A percentile compares a stretch with the other conserved stretches of the same genome.
These are phyloP conservation scores for Galerina sulciceps DNA, from an alignment of 768 basidiomycete species.

Conservation along the genomic window DNA sequence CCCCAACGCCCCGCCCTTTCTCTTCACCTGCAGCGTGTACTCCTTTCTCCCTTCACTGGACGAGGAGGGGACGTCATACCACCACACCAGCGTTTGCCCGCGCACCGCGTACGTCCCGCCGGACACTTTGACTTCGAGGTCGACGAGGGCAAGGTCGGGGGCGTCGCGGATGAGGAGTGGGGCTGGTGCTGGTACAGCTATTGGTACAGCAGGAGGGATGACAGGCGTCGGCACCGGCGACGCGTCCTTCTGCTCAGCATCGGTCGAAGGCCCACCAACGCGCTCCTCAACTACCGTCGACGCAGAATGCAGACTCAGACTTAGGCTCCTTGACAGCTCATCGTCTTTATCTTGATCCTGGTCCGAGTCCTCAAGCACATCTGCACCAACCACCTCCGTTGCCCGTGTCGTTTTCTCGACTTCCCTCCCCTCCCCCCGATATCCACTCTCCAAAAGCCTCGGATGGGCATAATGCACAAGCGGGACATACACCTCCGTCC, in stretches of 20 bases:
- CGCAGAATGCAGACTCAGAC: no score
- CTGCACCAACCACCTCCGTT: slow-evolving; percentile 17
- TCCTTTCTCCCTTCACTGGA: slow-evolving; percentile 29
- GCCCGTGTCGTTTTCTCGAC: neutral
- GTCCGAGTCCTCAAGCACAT: slow-evolving; percentile 7
- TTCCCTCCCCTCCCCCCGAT: slow-evolving; percentile 4
- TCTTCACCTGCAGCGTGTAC: slow-evolving; percentile 36
- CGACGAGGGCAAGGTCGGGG: slow-evolving; percentile 22
- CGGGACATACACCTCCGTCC: slow-evolving; percentile 93
- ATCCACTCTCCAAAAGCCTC: slow-evolving; percentile 28
- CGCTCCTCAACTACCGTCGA: no score
- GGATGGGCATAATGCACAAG: slow-evolving; percentile 82
- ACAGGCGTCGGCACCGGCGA: neutral
- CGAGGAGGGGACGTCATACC: slow-evolving; percentile 47
- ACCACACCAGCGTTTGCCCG: slow-evolving; percentile 57
- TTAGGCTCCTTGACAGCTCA: no score
- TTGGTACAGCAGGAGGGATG: neutral
- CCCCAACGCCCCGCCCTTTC: slow-evolving; percentile 33
- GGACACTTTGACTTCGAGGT: slow-evolving; percentile 49
- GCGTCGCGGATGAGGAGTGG: slow-evolving; percentile 12
- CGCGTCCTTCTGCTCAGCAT: no score
- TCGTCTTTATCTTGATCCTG: no score
- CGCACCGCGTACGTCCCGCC: slow-evolving; percentile 46
- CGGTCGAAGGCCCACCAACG: no score
- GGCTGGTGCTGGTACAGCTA: neutral